Evolutionary conservation across 106 monocot genomes (phyloP).

Genomic region (Gastrodia elata): DNA sequence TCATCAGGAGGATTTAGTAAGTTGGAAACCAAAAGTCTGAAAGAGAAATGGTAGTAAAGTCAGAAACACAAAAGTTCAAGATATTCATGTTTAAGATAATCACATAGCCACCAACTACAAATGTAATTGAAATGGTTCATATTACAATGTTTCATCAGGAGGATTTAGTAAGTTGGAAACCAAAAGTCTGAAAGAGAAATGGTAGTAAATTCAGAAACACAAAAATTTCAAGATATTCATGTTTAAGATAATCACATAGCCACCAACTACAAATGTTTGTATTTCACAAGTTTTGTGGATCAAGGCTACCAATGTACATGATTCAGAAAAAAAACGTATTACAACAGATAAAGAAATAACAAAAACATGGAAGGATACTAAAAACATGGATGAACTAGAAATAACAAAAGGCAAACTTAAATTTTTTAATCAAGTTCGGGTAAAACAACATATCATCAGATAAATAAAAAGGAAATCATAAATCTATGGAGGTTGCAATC

Average conservation of each 20-base stretch:
- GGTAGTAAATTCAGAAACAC: not conserved
- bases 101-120: not conserved
- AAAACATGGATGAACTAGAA: not conserved
- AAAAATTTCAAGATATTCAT: not conserved
- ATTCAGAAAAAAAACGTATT: not conserved
- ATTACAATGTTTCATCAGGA: constrained; percentile 14
- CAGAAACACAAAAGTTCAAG: not conserved
- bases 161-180: constrained; percentile 27
- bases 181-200: constrained; percentile 36
- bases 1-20: constrained; percentile 21
- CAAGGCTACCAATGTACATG: not conserved
- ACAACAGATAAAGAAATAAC: not conserved
- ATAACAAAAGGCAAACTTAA: no score
- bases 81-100: not conserved
- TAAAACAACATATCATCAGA: no score
- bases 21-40: constrained; percentile 43
- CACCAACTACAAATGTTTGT: not conserved
- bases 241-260: not conserved
- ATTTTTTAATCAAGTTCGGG: no score
- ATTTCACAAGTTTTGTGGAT: not conserved
- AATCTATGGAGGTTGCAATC: no score
- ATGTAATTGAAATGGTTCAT: constrained; percentile 28
- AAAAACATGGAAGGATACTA: not conserved
- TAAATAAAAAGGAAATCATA: no score
- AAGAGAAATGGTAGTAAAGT: constrained; percentile 3